A percentile compares a stretch with the other conserved stretches of the same genome.
Evolutionary conservation across 2,329 filamentous ascomycete genomes (phyloP).

Genomic region (Xylaria multiplex): DNA sequence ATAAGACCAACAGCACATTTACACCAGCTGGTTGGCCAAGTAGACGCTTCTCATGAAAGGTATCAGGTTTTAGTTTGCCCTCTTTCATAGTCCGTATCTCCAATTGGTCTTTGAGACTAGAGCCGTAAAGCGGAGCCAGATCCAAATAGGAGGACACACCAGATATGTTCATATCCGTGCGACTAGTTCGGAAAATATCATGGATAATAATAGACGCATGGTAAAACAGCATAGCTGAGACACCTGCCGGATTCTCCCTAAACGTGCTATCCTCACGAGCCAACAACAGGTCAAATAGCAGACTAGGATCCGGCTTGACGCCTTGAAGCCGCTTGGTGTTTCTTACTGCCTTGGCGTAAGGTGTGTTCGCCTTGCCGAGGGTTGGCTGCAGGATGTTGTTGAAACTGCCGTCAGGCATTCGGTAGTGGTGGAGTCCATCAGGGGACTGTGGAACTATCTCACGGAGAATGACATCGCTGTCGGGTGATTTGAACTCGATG

Average conservation of each 20-base stretch:
- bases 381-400: conserved; percentile 71
- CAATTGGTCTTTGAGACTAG: conserved; percentile 69
- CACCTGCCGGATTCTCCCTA: conserved; percentile 73
- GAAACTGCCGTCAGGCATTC: conserved; percentile 53
- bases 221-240: conserved; percentile 80
- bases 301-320: conserved; percentile 70
- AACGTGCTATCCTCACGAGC: conserved; percentile 62
- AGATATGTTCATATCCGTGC: conserved; percentile 69
- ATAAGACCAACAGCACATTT: conserved; percentile 74
- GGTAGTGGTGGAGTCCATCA: conserved; percentile 50
- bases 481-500: conserved; percentile 55
- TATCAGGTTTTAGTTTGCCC: conserved; percentile 77
- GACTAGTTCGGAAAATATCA: conserved; percentile 71
- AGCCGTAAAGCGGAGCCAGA: conserved; percentile 77
- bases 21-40: conserved; percentile 75
- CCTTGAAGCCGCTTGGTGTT: conserved; percentile 66
- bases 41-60: conserved; percentile 72
- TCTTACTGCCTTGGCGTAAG: conserved; percentile 75
- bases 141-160: conserved; percentile 80
- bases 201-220: conserved; percentile 75
- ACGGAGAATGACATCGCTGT: conserved; percentile 51
- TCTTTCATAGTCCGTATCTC: conserved; percentile 70
- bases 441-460: conserved; percentile 52
- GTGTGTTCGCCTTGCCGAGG: conserved; percentile 71
- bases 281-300: conserved; percentile 75